Base-by-base conservation (phyloP, 768 basidiomycete species). In the Kwoniella shandongensis region DNA sequence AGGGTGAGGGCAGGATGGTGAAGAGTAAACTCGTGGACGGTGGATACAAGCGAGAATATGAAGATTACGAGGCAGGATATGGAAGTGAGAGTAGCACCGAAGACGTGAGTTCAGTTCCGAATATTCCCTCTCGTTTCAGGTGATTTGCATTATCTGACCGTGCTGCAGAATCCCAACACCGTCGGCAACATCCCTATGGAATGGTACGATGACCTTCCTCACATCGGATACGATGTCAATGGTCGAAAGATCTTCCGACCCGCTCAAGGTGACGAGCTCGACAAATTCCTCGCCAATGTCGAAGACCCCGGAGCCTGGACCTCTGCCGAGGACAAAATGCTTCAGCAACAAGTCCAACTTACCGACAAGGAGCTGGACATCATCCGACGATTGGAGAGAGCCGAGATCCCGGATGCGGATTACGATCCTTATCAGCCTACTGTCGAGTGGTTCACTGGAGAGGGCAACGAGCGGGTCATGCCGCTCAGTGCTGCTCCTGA, bases 161-260 rank as follows among this genome's bases (percentile, higher is more conserved):
- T 35, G n/a, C 4, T 10, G 3, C 64, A 98, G 92, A 83, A 85
- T 51, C 89, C 88, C n/a, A 98, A 96, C 74, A 89, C 93, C 58
- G 85, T 96, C 65, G 96, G 96, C 51, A 83, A 94, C 77, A 80
- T 99, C 60, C 96, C 96, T 44, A 87, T 88, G 83, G 92, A 99
- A 71, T 99, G 94, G 92, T 99, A 99, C 76, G 96, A 98, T 75
- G 93, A 98, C 80, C 80, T 99, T 65, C 96, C 96, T n/a, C 96
- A 99, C 78, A 83, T 99, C 72, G 96, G 96, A 44, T 99, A 99
- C 78, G 85, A 91, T 76, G 86, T 98, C 67, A 84, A 92, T 74
- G 96, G 96, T 51, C 94, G 91, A 79, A 87, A 87, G 74, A 86
- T 99, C 45, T 82, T 98, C 62, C 87, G 91, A 51, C 93, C 96